Conservation (phyloP, 2,329 filamentous ascomycete genomes). For the Talaromyces sp. region DNA sequence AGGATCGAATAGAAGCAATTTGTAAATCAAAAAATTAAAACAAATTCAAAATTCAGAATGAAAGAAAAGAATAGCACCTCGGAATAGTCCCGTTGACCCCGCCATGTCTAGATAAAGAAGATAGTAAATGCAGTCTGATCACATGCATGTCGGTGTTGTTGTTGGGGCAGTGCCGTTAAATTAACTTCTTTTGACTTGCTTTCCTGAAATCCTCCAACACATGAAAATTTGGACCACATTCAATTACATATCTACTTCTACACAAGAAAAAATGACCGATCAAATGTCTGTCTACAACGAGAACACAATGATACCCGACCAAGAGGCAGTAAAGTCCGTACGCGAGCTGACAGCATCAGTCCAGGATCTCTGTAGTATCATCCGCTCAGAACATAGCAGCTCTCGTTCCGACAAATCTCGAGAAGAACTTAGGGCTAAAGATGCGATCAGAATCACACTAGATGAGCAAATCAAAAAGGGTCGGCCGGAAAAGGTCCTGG, state of each 20-base stretch:
- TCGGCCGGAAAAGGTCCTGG: not conserved
- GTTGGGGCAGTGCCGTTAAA: not conserved
- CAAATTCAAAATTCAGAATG: not conserved
- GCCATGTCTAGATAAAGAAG: not conserved
- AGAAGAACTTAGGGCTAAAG: not conserved
- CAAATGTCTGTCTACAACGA: not conserved
- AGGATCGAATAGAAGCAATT: not conserved
- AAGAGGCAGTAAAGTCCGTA: conserved; percentile 9
- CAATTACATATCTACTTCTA: not conserved
- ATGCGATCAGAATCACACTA: not conserved
- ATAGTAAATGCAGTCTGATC: not conserved
- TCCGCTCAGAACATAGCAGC: not conserved
- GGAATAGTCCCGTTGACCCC: not conserved
- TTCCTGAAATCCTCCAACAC: not conserved
- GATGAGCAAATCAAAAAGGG: conserved; percentile 2
- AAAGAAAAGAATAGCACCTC: not conserved
- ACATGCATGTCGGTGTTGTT: not conserved
- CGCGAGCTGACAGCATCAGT: conserved; percentile 8
- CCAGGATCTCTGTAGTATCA: not conserved
- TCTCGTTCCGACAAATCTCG: not conserved
- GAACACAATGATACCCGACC: not conserved
- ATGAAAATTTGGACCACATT: not conserved
- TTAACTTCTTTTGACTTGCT: not conserved
- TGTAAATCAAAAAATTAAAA: not conserved
- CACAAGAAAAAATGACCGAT: not conserved